Percentiles rank a stretch among this genome's conserved stretches.
Evolutionary conservation across 1,139 yeast genomes (phyloP).

Genomic region (Zhuliangozyma blackwelliae): DNA sequence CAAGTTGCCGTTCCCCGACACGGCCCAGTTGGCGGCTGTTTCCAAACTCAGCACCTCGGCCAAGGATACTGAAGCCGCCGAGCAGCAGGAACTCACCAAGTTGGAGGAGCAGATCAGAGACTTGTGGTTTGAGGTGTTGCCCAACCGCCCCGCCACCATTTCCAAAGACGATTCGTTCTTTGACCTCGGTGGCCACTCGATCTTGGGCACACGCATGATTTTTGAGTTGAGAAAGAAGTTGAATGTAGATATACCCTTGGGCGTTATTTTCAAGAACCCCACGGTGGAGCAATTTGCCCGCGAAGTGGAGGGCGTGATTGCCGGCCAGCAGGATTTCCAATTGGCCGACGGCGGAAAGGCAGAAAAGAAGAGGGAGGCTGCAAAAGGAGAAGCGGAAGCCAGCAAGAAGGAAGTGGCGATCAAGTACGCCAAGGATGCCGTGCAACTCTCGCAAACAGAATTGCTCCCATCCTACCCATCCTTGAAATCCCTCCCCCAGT

Average conservation of each 20-base stretch:
- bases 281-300: conserved; percentile 75
- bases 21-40: conserved; percentile 75
- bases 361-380: conserved; percentile 10
- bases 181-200: conserved; percentile 97
- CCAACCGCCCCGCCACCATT: conserved; percentile 76
- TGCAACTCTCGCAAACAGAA: conserved; percentile 40
- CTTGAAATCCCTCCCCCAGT: conserved; percentile 21
- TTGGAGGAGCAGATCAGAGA: conserved; percentile 69
- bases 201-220: conserved; percentile 94
- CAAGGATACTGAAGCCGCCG: conserved; percentile 19
- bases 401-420: conserved; percentile 17
- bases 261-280: conserved; percentile 84
- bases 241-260: conserved; percentile 79
- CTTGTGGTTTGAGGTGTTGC: conserved; percentile 81
- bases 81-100: conserved; percentile 49
- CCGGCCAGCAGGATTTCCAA: conserved; percentile 44
- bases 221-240: conserved; percentile 80
- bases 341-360: conserved; percentile 31
- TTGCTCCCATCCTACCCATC: conserved; percentile 40
- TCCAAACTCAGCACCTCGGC: conserved; percentile 40
- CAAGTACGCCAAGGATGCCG: conserved; percentile 77
- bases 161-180: conserved; percentile 85
- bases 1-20: conserved; percentile 89
- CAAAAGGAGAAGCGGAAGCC: conserved; percentile 17
- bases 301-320: conserved; percentile 57